Evolutionary conservation across 2,329 filamentous ascomycete species (phyloP).

Genomic region (Calonectria pteridis): DNA sequence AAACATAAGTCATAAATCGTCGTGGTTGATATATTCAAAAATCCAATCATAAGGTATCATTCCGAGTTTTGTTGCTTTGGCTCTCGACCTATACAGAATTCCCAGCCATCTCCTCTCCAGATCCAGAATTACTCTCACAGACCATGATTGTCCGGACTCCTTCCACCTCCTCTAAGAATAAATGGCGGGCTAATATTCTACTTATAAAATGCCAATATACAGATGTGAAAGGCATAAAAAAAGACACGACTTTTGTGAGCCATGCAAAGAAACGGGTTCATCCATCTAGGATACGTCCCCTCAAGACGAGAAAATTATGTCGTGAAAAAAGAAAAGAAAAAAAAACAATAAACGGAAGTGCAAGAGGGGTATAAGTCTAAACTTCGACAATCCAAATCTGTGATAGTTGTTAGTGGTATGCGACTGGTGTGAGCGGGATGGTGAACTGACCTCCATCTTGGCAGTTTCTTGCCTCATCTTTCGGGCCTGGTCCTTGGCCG

Average conservation of each 20-base stretch:
- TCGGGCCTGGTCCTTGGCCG: constrained; percentile 75
- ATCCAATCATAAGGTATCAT: constrained; percentile 25
- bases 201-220: constrained; percentile 21
- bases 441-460: constrained; percentile 88
- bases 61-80: constrained; percentile 3
- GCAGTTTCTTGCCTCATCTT: constrained; percentile 85
- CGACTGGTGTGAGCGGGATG: not conserved
- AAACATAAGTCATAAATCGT: constrained; percentile 31
- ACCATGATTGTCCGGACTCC: constrained; percentile 23
- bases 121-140: constrained; percentile 10
- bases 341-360: constrained; percentile 34
- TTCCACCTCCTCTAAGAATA: constrained; percentile 22
- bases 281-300: constrained; percentile 18
- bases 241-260: constrained; percentile 17
- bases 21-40: constrained; percentile 37
- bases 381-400: constrained; percentile 63
- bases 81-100: constrained; percentile 26
- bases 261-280: not conserved
- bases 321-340: constrained; percentile 3
- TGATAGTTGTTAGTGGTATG: constrained; percentile 32
- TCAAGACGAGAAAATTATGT: constrained; percentile 11
- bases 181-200: constrained; percentile 23
- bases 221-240: constrained; percentile 1
- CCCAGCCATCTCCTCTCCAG: not conserved
- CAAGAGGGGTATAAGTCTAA: constrained; percentile 50